These are phyloP conservation scores for Cyberlindnera mycetangii DNA, from an alignment of 805 yeast genomes.

Conservation along the genomic window DNA sequence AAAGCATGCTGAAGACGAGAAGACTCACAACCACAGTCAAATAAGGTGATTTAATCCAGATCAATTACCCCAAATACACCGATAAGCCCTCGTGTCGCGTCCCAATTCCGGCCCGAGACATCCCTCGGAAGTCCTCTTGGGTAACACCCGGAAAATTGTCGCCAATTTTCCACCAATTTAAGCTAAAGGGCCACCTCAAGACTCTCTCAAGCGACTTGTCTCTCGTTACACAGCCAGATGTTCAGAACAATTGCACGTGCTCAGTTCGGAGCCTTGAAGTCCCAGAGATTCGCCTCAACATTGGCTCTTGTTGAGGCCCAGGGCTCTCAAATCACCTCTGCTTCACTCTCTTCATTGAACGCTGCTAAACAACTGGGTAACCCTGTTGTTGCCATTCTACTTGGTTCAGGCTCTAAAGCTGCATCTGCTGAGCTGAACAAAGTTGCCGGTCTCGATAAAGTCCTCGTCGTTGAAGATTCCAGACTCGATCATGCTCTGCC, in stretches of 20 bases:
- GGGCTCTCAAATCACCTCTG: constrained; percentile 53
- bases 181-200: too few species aligned
- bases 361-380: constrained; percentile 79
- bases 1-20: too few species aligned
- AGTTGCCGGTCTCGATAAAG: constrained; percentile 38
- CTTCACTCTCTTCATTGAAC: constrained; percentile 65
- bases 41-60: too few species aligned
- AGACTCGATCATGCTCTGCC: constrained; percentile 72
- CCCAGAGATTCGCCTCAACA: constrained; percentile 57
- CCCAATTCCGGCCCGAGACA: too few species aligned
- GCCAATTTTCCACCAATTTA: too few species aligned
- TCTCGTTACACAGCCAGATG: constrained; percentile 12
- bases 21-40: too few species aligned
- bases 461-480: constrained; percentile 54
- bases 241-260: constrained; percentile 13
- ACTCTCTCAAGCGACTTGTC: too few species aligned
- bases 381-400: constrained; percentile 75
- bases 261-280: neutral
- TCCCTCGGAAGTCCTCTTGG: too few species aligned
- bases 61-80: too few species aligned
- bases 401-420: constrained; percentile 58
- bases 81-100: too few species aligned
- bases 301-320: constrained; percentile 71
- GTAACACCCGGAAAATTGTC: too few species aligned
- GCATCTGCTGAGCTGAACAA: constrained; percentile 51